Evolutionary conservation across 2,329 filamentous ascomycete genomes (phyloP).

Genomic region (Penicillium sp.): DNA sequence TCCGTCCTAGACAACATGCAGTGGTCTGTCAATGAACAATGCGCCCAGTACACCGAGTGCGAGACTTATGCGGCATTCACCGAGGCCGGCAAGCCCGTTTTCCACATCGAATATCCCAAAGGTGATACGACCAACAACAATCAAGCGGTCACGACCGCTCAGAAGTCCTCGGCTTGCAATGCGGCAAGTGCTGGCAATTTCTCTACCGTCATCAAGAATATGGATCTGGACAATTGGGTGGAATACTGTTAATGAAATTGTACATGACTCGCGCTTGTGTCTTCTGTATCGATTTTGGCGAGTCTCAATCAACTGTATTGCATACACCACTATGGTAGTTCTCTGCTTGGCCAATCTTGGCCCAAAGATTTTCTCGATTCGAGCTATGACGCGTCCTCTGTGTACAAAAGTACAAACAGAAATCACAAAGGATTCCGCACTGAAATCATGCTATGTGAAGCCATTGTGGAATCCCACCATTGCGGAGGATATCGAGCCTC

Average conservation of each 20-base stretch:
- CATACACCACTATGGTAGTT: background rate
- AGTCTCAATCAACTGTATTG: background rate
- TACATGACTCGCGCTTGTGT: background rate
- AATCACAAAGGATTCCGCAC: background rate
- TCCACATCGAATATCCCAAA: constrained; percentile 71
- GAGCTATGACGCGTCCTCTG: background rate
- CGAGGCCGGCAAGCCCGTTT: constrained; percentile 65
- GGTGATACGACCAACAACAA: constrained; percentile 45
- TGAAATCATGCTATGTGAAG: background rate
- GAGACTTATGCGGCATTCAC: constrained; percentile 60
- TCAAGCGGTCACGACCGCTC: constrained; percentile 33
- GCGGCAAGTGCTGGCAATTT: constrained; percentile 54
- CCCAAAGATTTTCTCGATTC: background rate
- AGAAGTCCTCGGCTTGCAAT: constrained; percentile 50
- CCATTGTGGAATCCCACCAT: background rate
- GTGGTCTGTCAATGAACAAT: constrained; percentile 73
- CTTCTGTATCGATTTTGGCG: background rate
- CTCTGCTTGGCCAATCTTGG: background rate
- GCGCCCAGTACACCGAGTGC: constrained; percentile 63
- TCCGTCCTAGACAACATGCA: constrained; percentile 56
- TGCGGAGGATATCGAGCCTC: background rate
- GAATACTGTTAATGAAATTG: constrained; percentile 51
- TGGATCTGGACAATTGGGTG: constrained; percentile 65
- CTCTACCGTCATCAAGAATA: constrained; percentile 67
- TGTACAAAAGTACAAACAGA: background rate